Percentiles rank a stretch among this genome's conserved stretches.
Conservation (phyloP, 2,329 filamentous ascomycete genomes). For the Botryotinia globosa region DNA sequence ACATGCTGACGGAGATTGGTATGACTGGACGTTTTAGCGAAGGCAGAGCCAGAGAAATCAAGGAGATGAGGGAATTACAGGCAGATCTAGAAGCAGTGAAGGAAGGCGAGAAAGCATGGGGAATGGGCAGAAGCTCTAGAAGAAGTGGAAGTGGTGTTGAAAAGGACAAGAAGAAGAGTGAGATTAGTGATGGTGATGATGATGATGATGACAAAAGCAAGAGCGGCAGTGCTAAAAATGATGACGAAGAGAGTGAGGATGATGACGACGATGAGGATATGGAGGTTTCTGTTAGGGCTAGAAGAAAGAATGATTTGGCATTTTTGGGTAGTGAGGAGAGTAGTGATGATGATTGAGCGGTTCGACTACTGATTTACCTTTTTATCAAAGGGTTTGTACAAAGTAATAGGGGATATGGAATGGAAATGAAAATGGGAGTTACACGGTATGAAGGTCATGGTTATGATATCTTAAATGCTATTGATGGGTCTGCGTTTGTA, state of each 20-base stretch:
- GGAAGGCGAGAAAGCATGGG: conserved; percentile 79
- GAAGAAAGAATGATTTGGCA: conserved; percentile 48
- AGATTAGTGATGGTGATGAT: conserved; percentile 40
- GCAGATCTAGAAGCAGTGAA: conserved; percentile 83
- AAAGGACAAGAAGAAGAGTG: conserved; percentile 26
- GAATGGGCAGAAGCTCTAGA: conserved; percentile 44
- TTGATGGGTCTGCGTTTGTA: background rate
- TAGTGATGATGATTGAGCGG: conserved; percentile 31
- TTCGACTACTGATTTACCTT: background rate
- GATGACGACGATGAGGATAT: conserved; percentile 13
- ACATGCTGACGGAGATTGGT: conserved; percentile 75
- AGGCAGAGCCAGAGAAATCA: conserved; percentile 81
- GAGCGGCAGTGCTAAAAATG: conserved; percentile 21
- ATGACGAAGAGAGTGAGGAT: conserved; percentile 36
- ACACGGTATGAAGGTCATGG: background rate
- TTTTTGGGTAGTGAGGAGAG: conserved; percentile 71
- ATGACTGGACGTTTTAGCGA: conserved; percentile 88
- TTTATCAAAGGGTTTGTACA: background rate
- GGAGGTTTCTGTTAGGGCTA: conserved; percentile 13
- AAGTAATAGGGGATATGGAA: background rate
- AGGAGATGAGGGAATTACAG: conserved; percentile 78
- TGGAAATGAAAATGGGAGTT: conserved; percentile 9
- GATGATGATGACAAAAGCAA: conserved; percentile 20
- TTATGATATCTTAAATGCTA: background rate
- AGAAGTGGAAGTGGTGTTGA: conserved; percentile 36